Conservation (phyloP, 139 green algal genomes). For the Closterium sp. region DNA sequence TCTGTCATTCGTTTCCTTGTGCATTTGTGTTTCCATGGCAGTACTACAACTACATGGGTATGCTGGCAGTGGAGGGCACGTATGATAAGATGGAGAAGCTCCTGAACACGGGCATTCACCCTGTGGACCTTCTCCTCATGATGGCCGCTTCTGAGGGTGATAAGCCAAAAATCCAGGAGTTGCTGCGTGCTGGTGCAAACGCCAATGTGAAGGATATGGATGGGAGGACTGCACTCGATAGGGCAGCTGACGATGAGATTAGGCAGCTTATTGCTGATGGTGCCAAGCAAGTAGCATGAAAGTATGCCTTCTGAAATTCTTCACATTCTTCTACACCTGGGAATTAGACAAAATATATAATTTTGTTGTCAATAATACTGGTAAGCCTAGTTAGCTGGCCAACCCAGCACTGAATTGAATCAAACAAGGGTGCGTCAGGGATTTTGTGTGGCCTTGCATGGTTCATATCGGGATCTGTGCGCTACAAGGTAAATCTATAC, state of each 20-base stretch:
- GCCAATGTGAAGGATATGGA: conserved; percentile 32
- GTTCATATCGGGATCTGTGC: too few relatives aligned
- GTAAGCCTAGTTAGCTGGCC: too few relatives aligned
- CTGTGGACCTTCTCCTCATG: conserved; percentile 88
- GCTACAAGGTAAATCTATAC: too few relatives aligned
- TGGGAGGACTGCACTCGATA: conserved; percentile 35
- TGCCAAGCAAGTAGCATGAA: conserved; percentile 2
- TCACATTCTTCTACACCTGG: too few relatives aligned
- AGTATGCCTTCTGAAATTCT: too few relatives aligned
- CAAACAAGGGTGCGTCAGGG: too few relatives aligned
- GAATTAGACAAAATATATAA: too few relatives aligned
- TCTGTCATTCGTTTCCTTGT: not conserved
- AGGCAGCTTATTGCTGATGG: conserved; percentile 7
- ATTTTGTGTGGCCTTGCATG: too few relatives aligned
- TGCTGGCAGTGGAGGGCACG: conserved; percentile 82
- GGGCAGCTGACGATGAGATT: conserved; percentile 28
- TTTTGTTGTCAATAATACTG: not conserved
- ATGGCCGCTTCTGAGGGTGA: conserved; percentile 85
- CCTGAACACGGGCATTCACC: conserved; percentile 66
- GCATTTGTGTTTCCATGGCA: conserved; percentile 50
- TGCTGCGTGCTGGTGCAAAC: conserved; percentile 60
- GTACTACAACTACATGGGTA: conserved; percentile 99
- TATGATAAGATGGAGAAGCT: conserved; percentile 85
- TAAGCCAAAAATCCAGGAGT: conserved; percentile 88
- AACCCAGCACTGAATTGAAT: too few relatives aligned